Evolutionary conservation across 2,329 filamentous ascomycete species (phyloP), one percentile per base, ranked within the genome.

Genomic region (Talaromyces sp.): DNA sequence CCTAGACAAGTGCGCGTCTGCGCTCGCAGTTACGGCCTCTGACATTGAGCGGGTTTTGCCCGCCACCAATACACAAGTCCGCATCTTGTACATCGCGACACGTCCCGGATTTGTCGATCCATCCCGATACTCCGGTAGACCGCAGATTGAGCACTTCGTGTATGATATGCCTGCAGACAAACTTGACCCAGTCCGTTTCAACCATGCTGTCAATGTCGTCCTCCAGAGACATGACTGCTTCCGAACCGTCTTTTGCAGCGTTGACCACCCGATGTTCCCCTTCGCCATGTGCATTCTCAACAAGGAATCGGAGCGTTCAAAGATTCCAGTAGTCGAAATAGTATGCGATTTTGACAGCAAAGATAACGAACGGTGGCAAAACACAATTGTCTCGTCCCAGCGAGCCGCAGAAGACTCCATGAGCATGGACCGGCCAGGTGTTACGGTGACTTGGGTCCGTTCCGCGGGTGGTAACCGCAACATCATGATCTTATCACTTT

Each of bases 341-440:
- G 37, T 60, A 7, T 60, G 43, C 24, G 27, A 60, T 37, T 56
- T 56, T 31, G 52, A 37, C 52, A 39, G n/a, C 52, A 56, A 37
- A 19, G 52, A 56, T 56, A 37, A 14, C 2, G 27, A 56, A 47
- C 58, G 27, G 11, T 60, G 58, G 58, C 58, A 47, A 27, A 47
- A 48, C 31, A 60, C 58, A 33, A 47, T 60, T 31, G 31, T n/a
- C 31, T 37, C 39, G n/a, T 37, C n/a, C 58, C 58, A 60, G 33
- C 31, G n/a, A 3, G 58, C 58, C n/a, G 58, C 58, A 60, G 58
- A 60, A 60, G 24, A 45, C 58, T 45, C 58, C 58, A 60, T 60
- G 58, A 48, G 58, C 58, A 35, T 60, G 13, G 58, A 60, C 43
- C 43, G 43, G 33, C 27, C 43, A 22, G 58, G 58, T 33, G 31